A percentile compares a stretch with the other conserved stretches of the same genome.
Evolutionary conservation across 805 yeast species (phyloP).

Genomic region (Clavispora phyllophila): DNA sequence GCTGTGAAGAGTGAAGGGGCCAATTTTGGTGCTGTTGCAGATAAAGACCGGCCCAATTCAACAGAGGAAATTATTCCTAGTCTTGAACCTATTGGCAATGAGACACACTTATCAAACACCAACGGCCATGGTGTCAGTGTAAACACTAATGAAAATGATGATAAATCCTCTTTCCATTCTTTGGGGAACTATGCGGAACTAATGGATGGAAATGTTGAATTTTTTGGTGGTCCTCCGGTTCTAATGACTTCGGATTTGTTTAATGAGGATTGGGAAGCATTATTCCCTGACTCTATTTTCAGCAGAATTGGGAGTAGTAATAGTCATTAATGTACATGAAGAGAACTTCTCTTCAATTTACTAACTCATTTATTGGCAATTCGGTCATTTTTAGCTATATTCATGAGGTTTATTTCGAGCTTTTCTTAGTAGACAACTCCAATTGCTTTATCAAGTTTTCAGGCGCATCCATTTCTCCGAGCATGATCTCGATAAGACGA

Average conservation of each 20-base stretch:
- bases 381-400: no score
- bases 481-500: conserved; percentile 63
- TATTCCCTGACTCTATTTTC: conserved; percentile 44
- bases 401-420: background rate
- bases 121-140: no score
- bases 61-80: background rate
- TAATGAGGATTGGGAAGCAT: conserved; percentile 45
- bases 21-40: background rate
- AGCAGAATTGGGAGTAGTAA: conserved; percentile 3
- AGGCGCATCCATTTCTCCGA: conserved; percentile 69
- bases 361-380: no score
- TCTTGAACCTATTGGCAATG: background rate
- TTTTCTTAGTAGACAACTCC: background rate
- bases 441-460: conserved; percentile 45
- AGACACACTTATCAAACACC: no score
- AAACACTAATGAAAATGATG: background rate
- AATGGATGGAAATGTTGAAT: conserved; percentile 27
- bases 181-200: background rate
- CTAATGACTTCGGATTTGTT: conserved; percentile 47
- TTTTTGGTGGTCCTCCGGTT: conserved; percentile 50
- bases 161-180: background rate
- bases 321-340: background rate
- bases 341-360: no score
- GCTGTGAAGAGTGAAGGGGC: conserved; percentile 1
- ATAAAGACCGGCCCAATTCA: background rate